phyloP scores from a whole-genome alignment of 2,329 filamentous ascomycete species.

The Penicillium carneum region DNA sequence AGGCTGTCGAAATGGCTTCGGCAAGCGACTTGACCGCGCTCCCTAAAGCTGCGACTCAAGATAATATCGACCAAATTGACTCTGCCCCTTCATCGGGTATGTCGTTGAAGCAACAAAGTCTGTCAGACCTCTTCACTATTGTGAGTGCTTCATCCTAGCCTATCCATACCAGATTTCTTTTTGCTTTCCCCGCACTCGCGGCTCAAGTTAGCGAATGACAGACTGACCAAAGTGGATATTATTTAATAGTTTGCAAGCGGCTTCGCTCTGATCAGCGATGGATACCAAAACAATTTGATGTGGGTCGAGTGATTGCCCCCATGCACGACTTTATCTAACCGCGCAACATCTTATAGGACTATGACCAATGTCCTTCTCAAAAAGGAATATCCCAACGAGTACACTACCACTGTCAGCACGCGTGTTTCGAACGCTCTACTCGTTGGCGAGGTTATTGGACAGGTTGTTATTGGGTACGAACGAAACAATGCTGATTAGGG shows the following conservation, averaged over 20 bases:
- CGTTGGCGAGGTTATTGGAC: conserved; percentile 40
- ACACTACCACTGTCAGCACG: conserved; percentile 38
- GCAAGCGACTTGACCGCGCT: conserved; percentile 4
- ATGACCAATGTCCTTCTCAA: conserved; percentile 42
- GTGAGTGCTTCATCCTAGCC: conserved; percentile 21
- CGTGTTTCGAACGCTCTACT: conserved; percentile 42
- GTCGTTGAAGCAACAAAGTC: conserved; percentile 33
- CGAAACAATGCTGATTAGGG: not conserved
- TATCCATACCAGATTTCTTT: not conserved
- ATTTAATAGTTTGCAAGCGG: conserved; percentile 37
- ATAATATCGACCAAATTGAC: not conserved
- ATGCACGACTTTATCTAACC: not conserved
- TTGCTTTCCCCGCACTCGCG: not conserved
- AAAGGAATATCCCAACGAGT: conserved; percentile 37
- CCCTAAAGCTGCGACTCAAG: not conserved
- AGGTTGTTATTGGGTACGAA: conserved; percentile 38
- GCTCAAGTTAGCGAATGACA: not conserved
- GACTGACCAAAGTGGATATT: not conserved
- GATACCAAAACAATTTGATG: conserved; percentile 44
- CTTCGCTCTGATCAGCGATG: conserved; percentile 43
- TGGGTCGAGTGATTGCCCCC: conserved; percentile 22
- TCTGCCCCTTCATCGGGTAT: conserved; percentile 21
- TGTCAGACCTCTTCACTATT: conserved; percentile 42
- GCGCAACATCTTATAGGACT: conserved; percentile 28
- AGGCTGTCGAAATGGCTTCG: conserved; percentile 5